Evolutionary conservation across 306 rosid species (phyloP), one percentile per base, ranked within the genome.

Genomic region (Parietaria judaica): DNA sequence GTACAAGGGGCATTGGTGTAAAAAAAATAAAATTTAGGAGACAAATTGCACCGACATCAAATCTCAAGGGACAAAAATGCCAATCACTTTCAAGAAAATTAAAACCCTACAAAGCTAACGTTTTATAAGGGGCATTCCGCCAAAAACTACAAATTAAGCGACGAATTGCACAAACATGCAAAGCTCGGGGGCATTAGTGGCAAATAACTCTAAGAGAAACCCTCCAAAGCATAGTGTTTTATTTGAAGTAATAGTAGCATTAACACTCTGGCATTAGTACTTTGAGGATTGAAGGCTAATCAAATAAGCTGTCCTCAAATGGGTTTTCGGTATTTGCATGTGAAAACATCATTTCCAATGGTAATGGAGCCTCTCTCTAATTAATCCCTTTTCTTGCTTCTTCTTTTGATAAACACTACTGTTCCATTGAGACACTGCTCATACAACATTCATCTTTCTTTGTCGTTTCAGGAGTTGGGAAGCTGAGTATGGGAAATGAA

Each of bases 401-500:
- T 74, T 76, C 39, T 45, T 71, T 13, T 34, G 14, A 61, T 72
- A 23, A 23, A 60, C 51, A 64, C 57, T 56, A 64, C 57, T 56
- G 60, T 68, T 71, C 60, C 58, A 61, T 52, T 53, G 69, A 70
- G 52, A 48, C 15, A 3, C 23, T 14, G 15, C 38, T 14, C 59
- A 8, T 54, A 38, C 36, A 9, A 61, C 70, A 38, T 39, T 52
- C 43, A 41, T 75, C 37, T n/a, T 56, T 14, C 45, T 60, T 34
- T 64, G 54, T 55, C 74, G 46, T 79, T 80, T 63, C 80, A 82
- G 96, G 90, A 69, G 60, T 79, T 78, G 71, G 64, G 49, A 47
- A 70, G 46, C 59, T 83, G 86, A 84, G 76, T 65, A 87, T 91
- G 89, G 89, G 87, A 56, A 87, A 83, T 58, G 92, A 91, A 79